A percentile compares a stretch with the other conserved stretches of the same genome.
phyloP scores from a whole-genome alignment of 257 asterid species.

The Anisodus acutangulus region DNA sequence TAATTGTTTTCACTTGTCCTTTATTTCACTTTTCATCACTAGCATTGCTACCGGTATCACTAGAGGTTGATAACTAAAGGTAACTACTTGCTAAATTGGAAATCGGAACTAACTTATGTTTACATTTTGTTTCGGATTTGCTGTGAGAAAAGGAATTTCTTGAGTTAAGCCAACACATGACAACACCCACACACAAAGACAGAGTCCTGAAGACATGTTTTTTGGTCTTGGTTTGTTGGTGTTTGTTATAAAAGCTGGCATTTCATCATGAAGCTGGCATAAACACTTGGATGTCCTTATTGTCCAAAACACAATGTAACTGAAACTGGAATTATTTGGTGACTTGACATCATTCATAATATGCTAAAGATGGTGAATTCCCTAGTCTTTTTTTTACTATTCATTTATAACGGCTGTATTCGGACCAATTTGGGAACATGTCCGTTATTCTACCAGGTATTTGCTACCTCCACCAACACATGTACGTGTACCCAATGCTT shows the following conservation, averaged over 20 bases:
- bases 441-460: too few relatives aligned
- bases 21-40: neutral
- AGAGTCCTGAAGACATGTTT: neutral
- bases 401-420: neutral
- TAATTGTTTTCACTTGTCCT: neutral
- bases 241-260: neutral
- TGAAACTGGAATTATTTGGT: neutral
- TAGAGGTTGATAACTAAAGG: neutral
- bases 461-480: neutral
- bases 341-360: constrained; percentile 17
- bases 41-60: neutral
- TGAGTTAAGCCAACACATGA: neutral
- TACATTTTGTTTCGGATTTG: neutral
- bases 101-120: neutral
- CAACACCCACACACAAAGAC: neutral
- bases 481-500: too few relatives aligned
- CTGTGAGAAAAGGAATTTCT: neutral
- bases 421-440: neutral
- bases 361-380: neutral
- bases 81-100: neutral
- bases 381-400: too few relatives aligned
- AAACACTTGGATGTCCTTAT: neutral
- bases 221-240: neutral
- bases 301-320: neutral
- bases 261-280: neutral